Conservation (phyloP, 768 basidiomycete species). For the Harrya chromipes region DNA sequence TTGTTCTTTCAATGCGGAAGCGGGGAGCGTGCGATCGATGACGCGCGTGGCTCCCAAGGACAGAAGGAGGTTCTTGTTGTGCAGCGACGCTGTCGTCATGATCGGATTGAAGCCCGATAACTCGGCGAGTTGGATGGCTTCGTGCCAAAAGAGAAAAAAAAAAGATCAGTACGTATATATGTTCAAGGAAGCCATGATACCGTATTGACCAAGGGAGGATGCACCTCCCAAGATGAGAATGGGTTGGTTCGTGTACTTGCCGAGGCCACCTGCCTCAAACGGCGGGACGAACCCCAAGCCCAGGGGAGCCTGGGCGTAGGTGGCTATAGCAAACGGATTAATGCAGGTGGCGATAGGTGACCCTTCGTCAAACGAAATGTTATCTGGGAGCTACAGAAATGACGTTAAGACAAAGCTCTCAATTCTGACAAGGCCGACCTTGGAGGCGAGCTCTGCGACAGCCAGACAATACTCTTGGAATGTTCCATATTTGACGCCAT, state of each 20-base stretch:
- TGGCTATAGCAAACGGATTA: slow-evolving; percentile 32
- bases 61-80: slow-evolving; percentile 27
- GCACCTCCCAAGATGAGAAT: slow-evolving; percentile 36
- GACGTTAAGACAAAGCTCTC: neutral
- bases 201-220: slow-evolving; percentile 38
- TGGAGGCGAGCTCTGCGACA: slow-evolving; percentile 18
- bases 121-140: slow-evolving; percentile 34
- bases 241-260: slow-evolving; percentile 31
- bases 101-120: slow-evolving; percentile 34
- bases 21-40: slow-evolving; percentile 27
- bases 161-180: no score
- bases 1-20: slow-evolving; percentile 7
- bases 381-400: slow-evolving; percentile 27
- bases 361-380: slow-evolving; percentile 35
- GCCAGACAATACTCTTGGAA: slow-evolving; percentile 26
- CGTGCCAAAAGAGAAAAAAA: neutral
- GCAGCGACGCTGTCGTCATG: slow-evolving; percentile 36
- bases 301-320: slow-evolving; percentile 27
- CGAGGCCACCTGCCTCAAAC: slow-evolving; percentile 25
- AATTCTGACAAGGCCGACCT: slow-evolving; percentile 3
- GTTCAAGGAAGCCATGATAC: slow-evolving; percentile 12
- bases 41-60: slow-evolving; percentile 38
- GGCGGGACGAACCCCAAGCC: slow-evolving; percentile 28
- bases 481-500: slow-evolving; percentile 2
- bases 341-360: slow-evolving; percentile 34